Base-by-base conservation (phyloP, 768 basidiomycete genomes). In the Coprinellus micaceus region DNA sequence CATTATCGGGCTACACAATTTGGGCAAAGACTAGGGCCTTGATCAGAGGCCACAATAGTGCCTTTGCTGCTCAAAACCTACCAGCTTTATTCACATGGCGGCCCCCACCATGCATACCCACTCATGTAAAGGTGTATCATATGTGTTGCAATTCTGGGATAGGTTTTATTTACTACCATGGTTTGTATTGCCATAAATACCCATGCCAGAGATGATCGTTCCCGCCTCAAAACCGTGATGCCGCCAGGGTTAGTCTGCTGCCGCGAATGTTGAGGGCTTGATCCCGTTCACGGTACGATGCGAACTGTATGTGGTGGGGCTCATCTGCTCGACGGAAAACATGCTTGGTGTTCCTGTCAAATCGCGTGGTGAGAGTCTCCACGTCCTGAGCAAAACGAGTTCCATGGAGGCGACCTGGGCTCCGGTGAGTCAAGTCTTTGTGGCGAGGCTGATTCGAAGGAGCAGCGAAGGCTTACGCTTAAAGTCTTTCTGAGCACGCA, bases 281-380 rank as follows among this genome's bases (percentile, higher is more conserved):
- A 53, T 80, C 76, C 25, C 69, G 72, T 56, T 79, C 78, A 24
- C 61, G 65, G 28, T 69, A 64, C 5, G 68, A 69, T 10, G 72
- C 75, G 47, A 81, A 79, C 49, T 67, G 69, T 43, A 80, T 73
- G 58, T 69, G 77, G 17, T 71, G 70, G n/a, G 71, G 68, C 10
- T 74, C 71, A 4, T 61, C 45, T 13, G 54, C 47, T 50, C 56
- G 55, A 21, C 61, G 58, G 47, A 65, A 63, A n/a, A 45, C 25
- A 15, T 61, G 50, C 52, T 63, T 65, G 2, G 64, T 60, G 13
- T 59, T 57, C 22, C 55, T 61, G 39, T 65, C 62, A 21, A 65
- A 65, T 25, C 58, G 58, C 2, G 56, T 48, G 1, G 46, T 40
- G 28, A 64, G 60, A 12, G 48, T 52, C 13, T 53, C 44, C 1